phyloP scores from a whole-genome alignment of 176 grass and related monocot genomes.

The Guadua angustifolia region DNA sequence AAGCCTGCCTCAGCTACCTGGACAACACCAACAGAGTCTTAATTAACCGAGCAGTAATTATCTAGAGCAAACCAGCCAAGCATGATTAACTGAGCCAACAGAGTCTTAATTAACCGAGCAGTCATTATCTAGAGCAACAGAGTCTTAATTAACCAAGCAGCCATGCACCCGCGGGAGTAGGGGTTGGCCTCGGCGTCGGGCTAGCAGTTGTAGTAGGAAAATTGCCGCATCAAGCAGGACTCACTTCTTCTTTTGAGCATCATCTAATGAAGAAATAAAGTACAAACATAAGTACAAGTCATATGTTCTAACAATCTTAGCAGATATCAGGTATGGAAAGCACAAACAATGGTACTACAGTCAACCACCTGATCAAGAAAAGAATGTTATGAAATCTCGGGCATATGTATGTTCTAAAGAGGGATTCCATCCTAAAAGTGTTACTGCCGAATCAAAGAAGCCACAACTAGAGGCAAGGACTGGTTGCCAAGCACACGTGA shows the following conservation, averaged over 20 bases:
- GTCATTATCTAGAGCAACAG: no score
- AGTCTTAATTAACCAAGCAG: no score
- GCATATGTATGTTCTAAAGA: slow-evolving; percentile 85
- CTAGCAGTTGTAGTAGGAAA: slow-evolving; percentile 98
- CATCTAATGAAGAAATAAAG: no score
- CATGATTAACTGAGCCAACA: no score
- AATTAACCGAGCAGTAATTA: background rate
- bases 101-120: no score
- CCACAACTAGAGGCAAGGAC: slow-evolving; percentile 68
- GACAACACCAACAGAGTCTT: background rate
- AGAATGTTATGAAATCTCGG: slow-evolving; percentile 63
- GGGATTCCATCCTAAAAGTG: slow-evolving; percentile 65
- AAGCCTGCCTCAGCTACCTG: background rate
- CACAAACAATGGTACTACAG: no score
- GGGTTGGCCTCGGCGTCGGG: slow-evolving; percentile 68
- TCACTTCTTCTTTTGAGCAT: no score
- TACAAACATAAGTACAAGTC: no score
- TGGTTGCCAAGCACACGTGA: slow-evolving; percentile 79
- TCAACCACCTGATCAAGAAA: no score
- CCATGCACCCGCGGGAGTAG: slow-evolving; percentile 67
- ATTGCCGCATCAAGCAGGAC: no score
- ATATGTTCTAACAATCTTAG: no score
- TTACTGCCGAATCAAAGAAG: slow-evolving; percentile 64
- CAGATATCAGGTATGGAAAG: no score
- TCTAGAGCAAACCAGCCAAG: background rate